These are phyloP conservation scores for Termitomyces sp. DNA, from an alignment of 768 basidiomycete genomes.

Conservation along the genomic window DNA sequence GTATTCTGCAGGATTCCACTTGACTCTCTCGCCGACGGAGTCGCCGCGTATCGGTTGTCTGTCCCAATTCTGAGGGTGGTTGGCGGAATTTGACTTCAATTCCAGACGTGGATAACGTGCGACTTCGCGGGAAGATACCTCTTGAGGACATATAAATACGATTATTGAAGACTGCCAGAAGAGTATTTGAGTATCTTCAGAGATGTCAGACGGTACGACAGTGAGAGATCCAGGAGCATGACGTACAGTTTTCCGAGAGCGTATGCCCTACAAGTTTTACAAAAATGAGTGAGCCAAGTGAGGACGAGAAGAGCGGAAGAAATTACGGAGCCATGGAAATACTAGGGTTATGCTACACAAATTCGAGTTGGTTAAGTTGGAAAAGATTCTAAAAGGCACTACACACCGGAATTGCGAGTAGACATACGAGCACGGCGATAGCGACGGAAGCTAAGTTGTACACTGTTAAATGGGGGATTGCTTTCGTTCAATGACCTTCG, in stretches of 20 bases:
- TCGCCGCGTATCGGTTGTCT: neutral
- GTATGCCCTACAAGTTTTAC: conserved; percentile 3
- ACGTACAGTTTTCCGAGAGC: conserved; percentile 13
- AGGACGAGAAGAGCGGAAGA: neutral
- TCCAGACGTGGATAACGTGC: neutral
- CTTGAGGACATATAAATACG: conserved; percentile 11
- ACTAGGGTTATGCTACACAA: conserved; percentile 9
- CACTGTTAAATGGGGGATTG: neutral
- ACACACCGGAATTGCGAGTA: conserved; percentile 12
- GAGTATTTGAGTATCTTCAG: conserved; percentile 12
- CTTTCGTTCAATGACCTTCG: neutral
- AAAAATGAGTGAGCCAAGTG: too few relatives aligned
- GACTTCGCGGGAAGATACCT: conserved; percentile 1
- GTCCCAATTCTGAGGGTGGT: neutral
- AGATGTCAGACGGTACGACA: neutral
- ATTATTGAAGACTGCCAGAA: conserved; percentile 13
- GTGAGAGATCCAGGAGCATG: neutral
- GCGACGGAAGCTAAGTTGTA: conserved; percentile 5
- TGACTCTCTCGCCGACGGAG: neutral
- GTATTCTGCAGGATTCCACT: neutral
- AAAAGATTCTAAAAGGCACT: too few relatives aligned
- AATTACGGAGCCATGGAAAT: conserved; percentile 14
- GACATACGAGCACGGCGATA: conserved; percentile 9
- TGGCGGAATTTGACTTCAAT: conserved; percentile 3
- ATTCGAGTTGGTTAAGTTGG: neutral